Base-by-base conservation (phyloP, 352 stramenopile genomes). In the Blastocystis sp. region DNA sequence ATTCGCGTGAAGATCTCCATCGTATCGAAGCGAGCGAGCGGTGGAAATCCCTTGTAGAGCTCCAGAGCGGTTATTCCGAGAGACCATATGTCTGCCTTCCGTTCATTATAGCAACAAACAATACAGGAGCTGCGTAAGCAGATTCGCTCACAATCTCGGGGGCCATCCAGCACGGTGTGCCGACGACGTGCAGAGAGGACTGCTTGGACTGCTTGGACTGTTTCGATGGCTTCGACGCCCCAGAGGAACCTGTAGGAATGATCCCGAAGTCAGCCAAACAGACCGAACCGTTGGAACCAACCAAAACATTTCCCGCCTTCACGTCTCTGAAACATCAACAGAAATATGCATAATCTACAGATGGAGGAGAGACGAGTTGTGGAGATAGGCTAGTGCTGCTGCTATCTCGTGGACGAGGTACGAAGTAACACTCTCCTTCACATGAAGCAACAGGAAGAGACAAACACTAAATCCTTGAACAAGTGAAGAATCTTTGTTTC, bases 81-180 rank as follows among this genome's bases (percentile, higher is more conserved):
- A 1, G 78, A 89, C 78, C 78, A 89, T 3, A 89, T 47, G 30
- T 89, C 78, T 24, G 66, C 59, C 55, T 89, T 24, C 20, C 3
- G 8, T 43, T 78, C 13, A 76, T 9, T 30, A 8, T 9, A 66
- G 24, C 24, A 24, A 66, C 4, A 26, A 26, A 34, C 4, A n/a
- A 50, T 34, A 9, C 1, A 55, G n/a, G 16, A 76, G 8, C 20
- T 20, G 39, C 13, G 26, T 50, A 30, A 30, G 18, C 9, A 55
- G 41, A 41, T 64, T 65, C 50, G 59, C 34, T 0, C 24, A 85
- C 63, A 3, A 76, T 41, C 47, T 89, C 78, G 4, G 78, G 78
- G 20, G 78, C 78, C 78, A 89, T 89, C 54, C 55, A 89, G 50
- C 55, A 89, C 5, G 78, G 78, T 30, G 78, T 89, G 30, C 78